These are phyloP conservation scores for Hordeum vulgare DNA, from an alignment of 176 grass and related monocot genomes.

Conservation along the genomic window MorexV3_pseudomolecules_assembly NC_058520.1:619420250-619420749, in stretches of 20 bases:
- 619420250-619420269: background rate
- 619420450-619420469: too few species aligned
- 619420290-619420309: slow-evolving; percentile 97
- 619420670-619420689: background rate
- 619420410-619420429: background rate
- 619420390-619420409: background rate
- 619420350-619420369: background rate
- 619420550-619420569: too few species aligned
- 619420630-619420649: background rate
- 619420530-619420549: too few species aligned
- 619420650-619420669: background rate
- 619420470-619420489: too few species aligned
- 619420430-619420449: background rate
- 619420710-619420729: background rate
- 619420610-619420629: too few species aligned
- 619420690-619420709: slow-evolving; percentile 9
- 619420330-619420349: background rate
- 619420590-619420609: too few species aligned
- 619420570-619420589: too few species aligned
- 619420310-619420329: slow-evolving; percentile 87
- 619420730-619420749: slow-evolving; percentile 1
- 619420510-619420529: too few species aligned
- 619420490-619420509: too few species aligned
- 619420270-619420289: slow-evolving; percentile 57
- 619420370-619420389: background rate